Evolutionary conservation across 345 rosid species (phyloP).

Genomic region (Erysimum cheiranthoides): DNA sequence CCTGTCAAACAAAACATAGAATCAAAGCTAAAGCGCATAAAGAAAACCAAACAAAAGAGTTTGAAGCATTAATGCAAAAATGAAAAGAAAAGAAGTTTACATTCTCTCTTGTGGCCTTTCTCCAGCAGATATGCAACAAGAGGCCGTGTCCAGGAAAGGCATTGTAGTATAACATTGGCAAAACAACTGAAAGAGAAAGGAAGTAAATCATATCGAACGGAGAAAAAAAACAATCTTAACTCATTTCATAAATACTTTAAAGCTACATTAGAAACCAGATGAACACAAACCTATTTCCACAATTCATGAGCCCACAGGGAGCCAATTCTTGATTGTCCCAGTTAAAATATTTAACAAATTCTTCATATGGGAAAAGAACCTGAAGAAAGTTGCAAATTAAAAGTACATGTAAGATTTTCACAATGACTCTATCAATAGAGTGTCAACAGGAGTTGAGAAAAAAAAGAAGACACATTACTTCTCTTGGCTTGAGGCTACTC

Average conservation of each 20-base stretch:
- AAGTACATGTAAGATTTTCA: slow-evolving; percentile 24
- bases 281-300: slow-evolving; percentile 89
- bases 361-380: slow-evolving; percentile 92
- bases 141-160: slow-evolving; percentile 88
- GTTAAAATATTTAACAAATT: slow-evolving; percentile 74
- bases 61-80: slow-evolving; percentile 1
- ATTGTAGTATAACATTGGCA: slow-evolving; percentile 94
- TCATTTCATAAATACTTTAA: slow-evolving; percentile 11
- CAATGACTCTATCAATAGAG: slow-evolving; percentile 5
- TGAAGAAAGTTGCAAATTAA: slow-evolving; percentile 43
- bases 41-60: slow-evolving; percentile 4
- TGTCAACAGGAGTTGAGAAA: neutral
- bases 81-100: slow-evolving; percentile 49
- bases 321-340: slow-evolving; percentile 64
- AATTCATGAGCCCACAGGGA: slow-evolving; percentile 94
- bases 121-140: slow-evolving; percentile 88
- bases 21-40: neutral
- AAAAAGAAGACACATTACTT: slow-evolving; percentile 48
- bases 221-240: slow-evolving; percentile 1
- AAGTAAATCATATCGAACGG: slow-evolving; percentile 6
- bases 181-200: slow-evolving; percentile 69
- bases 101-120: slow-evolving; percentile 82
- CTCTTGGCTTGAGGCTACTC: slow-evolving; percentile 57
- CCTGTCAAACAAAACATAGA: slow-evolving; percentile 61
- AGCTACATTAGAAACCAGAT: neutral